Conservation (phyloP, 148 eudicot species). For the Chenopodium berlandieri region DNA sequence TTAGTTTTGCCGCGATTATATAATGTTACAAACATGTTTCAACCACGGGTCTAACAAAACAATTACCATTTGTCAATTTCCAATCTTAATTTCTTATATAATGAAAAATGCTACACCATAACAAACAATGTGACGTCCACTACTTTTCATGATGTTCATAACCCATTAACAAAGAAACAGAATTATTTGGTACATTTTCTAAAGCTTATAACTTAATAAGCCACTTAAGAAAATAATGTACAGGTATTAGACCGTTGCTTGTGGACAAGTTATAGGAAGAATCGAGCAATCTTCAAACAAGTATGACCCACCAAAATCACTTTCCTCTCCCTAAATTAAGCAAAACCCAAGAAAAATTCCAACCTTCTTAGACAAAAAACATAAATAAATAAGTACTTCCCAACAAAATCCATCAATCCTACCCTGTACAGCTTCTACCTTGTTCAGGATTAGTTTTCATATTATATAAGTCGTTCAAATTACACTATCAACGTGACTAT, state of each 20-base stretch:
- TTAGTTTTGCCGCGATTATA: neutral
- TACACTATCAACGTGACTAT: neutral
- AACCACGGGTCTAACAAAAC: neutral
- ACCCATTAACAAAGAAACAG: neutral
- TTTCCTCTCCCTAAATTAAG: neutral
- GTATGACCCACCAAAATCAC: neutral
- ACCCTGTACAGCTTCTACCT: too few species aligned
- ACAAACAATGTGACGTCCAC: neutral
- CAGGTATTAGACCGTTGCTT: slow-evolving; percentile 1
- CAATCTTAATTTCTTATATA: neutral
- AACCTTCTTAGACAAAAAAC: too few species aligned
- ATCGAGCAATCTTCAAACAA: neutral
- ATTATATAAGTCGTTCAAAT: neutral
- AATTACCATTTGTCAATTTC: neutral
- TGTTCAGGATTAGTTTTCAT: too few species aligned
- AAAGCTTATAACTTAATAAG: neutral
- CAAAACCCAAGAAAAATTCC: neutral
- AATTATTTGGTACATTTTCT: neutral
- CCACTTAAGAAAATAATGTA: neutral
- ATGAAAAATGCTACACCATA: too few species aligned
- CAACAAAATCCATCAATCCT: too few species aligned
- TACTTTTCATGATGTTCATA: neutral
- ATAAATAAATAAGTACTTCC: too few species aligned
- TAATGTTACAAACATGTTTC: neutral
- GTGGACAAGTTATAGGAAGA: neutral